phyloP scores from a whole-genome alignment of 495 filamentous ascomycete genomes.

The Podospora didyma region DNA sequence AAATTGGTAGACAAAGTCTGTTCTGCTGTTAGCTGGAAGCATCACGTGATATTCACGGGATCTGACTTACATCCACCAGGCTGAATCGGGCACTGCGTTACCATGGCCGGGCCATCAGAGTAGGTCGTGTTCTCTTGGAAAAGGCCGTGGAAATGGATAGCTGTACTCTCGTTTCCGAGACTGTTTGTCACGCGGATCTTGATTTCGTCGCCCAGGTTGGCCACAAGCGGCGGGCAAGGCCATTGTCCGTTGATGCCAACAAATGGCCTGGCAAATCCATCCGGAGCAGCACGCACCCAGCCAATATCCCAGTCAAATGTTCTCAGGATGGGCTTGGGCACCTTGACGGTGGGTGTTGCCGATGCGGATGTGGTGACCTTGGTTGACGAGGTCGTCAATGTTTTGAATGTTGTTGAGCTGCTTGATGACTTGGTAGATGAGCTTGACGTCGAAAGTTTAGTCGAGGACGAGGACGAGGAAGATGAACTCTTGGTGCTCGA shows the following conservation, averaged over 20 bases:
- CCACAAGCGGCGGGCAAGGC: constrained; percentile 44
- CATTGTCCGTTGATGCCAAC: constrained; percentile 44
- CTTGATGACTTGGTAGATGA: neutral
- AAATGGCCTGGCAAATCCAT: constrained; percentile 41
- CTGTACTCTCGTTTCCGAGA: constrained; percentile 53
- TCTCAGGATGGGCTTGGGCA: constrained; percentile 2
- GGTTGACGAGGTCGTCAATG: neutral
- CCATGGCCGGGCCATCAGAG: constrained; percentile 60
- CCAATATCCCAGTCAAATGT: constrained; percentile 47
- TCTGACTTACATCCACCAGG: constrained; percentile 39
- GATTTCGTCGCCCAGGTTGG: constrained; percentile 37
- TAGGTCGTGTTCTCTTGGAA: constrained; percentile 58
- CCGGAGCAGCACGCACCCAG: constrained; percentile 57
- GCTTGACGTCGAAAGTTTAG: no score
- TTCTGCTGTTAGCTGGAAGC: neutral
- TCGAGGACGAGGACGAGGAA: neutral
- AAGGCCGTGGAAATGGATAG: constrained; percentile 65
- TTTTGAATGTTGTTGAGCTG: neutral
- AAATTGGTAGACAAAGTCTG: constrained; percentile 43
- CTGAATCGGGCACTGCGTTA: constrained; percentile 57
- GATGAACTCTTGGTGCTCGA: neutral
- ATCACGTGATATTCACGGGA: neutral
- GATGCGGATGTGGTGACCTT: constrained; percentile 1
- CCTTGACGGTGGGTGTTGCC: neutral
- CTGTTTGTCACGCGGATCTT: constrained; percentile 58